Evolutionary conservation across 306 rosid genomes (phyloP).

Genomic region (Pterocarpus santalinus): DNA sequence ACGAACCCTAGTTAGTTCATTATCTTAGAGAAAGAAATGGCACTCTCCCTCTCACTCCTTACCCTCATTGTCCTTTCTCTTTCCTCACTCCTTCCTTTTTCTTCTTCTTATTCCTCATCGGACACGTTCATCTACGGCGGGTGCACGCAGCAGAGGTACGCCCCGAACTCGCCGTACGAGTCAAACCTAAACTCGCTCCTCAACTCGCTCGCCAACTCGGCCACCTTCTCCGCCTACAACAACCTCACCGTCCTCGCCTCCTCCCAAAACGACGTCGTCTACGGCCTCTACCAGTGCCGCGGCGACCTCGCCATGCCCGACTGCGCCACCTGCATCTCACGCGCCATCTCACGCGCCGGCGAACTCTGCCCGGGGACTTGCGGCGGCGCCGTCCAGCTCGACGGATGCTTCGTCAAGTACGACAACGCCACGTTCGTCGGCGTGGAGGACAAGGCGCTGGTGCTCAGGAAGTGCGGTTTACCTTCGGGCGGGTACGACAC

Average conservation of each 20-base stretch:
- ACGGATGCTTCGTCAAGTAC: slow-evolving; percentile 87
- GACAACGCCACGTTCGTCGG: slow-evolving; percentile 79
- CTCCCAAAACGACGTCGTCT: slow-evolving; percentile 54
- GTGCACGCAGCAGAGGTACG: slow-evolving; percentile 77
- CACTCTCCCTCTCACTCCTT: background rate
- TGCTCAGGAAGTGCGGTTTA: slow-evolving; percentile 76
- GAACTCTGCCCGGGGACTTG: slow-evolving; percentile 58
- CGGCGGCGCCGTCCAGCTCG: slow-evolving; percentile 82
- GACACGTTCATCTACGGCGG: slow-evolving; percentile 83
- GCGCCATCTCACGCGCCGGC: slow-evolving; percentile 61
- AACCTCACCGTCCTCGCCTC: slow-evolving; percentile 76
- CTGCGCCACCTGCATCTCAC: slow-evolving; percentile 76
- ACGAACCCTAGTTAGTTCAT: slow-evolving; percentile 1
- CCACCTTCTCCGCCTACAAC: slow-evolving; percentile 88
- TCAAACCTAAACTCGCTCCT: slow-evolving; percentile 88
- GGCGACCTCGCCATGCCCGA: slow-evolving; percentile 92
- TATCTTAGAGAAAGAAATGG: background rate
- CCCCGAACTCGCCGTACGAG: slow-evolving; percentile 70
- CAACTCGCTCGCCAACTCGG: slow-evolving; percentile 85
- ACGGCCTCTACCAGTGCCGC: slow-evolving; percentile 94
- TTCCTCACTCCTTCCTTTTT: background rate
- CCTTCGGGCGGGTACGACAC: slow-evolving; percentile 62
- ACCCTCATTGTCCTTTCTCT: background rate
- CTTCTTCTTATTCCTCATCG: slow-evolving; percentile 43
- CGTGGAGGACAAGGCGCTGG: slow-evolving; percentile 79